Percentiles rank a stretch among this genome's conserved stretches.
Conservation (phyloP, 1,284 basidiomycete genomes). For the Microstroma glucosiphilum region DNA sequence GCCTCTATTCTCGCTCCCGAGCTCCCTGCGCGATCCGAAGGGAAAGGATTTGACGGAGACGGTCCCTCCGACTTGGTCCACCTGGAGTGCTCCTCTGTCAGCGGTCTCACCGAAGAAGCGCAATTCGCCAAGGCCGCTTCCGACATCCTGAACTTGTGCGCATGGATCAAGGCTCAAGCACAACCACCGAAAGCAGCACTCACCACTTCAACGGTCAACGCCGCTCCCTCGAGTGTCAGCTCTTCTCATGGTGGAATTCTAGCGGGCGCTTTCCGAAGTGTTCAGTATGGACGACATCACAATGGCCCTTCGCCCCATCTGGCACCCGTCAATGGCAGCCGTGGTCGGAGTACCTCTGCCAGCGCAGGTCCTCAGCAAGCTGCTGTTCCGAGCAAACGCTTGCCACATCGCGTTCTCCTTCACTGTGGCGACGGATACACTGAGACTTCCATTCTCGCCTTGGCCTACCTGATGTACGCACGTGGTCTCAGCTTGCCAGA, state of each 20-base stretch:
- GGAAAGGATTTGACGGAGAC: slow-evolving; percentile 10
- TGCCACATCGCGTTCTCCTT: slow-evolving; percentile 31
- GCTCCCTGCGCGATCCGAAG: neutral
- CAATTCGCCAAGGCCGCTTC: slow-evolving; percentile 18
- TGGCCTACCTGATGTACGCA: slow-evolving; percentile 80
- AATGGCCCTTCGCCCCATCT: neutral
- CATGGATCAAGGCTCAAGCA: slow-evolving; percentile 49
- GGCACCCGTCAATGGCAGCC: neutral
- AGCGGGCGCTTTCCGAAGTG: slow-evolving; percentile 11
- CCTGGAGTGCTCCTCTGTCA: slow-evolving; percentile 31
- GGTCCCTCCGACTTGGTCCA: slow-evolving; percentile 41
- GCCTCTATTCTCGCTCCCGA: slow-evolving; percentile 20
- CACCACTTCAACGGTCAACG: slow-evolving; percentile 12
- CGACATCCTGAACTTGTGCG: slow-evolving; percentile 40
- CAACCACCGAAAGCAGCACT: slow-evolving; percentile 1
- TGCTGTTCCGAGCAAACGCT: neutral
- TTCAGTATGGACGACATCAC: neutral
- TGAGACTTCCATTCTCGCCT: slow-evolving; percentile 79
- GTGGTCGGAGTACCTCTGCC: slow-evolving; percentile 7
- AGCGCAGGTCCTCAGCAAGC: neutral
- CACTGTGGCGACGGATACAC: slow-evolving; percentile 57
- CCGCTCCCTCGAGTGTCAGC: slow-evolving; percentile 14
- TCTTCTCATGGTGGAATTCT: slow-evolving; percentile 18
- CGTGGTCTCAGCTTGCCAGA: slow-evolving; percentile 67
- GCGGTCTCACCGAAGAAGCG: slow-evolving; percentile 16